Percentiles rank a stretch among this genome's conserved stretches.
Conservation (phyloP, 2,329 filamentous ascomycete species). For the Aquanectria penicillioides region DNA sequence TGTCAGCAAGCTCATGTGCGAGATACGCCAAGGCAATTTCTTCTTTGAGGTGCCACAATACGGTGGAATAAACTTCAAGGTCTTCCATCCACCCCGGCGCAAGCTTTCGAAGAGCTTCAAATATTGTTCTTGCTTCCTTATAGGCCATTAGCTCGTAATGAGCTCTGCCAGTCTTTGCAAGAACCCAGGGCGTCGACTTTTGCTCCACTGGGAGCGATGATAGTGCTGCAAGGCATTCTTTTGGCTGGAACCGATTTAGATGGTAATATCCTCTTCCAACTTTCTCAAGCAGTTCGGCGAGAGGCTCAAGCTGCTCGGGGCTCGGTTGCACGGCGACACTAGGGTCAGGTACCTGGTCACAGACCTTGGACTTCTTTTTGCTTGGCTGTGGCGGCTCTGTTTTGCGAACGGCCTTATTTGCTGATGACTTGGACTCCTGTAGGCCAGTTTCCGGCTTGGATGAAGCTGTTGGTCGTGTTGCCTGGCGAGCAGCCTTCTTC, state of each 20-base stretch:
- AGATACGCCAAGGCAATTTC: slow-evolving; percentile 31
- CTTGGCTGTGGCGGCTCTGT: background rate
- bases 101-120: slow-evolving; percentile 25
- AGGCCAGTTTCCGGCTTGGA: background rate
- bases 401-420: background rate
- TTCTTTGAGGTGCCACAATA: slow-evolving; percentile 37
- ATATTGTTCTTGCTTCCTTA: slow-evolving; percentile 28
- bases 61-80: slow-evolving; percentile 35
- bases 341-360: background rate
- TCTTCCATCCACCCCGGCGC: slow-evolving; percentile 33
- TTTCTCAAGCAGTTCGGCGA: slow-evolving; percentile 22
- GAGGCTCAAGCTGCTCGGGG: slow-evolving; percentile 5
- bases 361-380: background rate
- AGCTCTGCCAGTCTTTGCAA: slow-evolving; percentile 30
- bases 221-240: slow-evolving; percentile 27
- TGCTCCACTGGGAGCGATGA: slow-evolving; percentile 28
- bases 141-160: slow-evolving; percentile 35
- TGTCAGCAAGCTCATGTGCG: slow-evolving; percentile 32
- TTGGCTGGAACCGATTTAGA: slow-evolving; percentile 29
- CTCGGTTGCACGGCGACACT: background rate
- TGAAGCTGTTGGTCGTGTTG: background rate
- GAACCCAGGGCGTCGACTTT: slow-evolving; percentile 33
- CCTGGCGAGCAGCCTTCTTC: background rate
- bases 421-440: background rate
- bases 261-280: slow-evolving; percentile 29